Evolutionary conservation across 2,329 filamentous ascomycete genomes (phyloP).

Genomic region (Alternaria tenuissima): DNA sequence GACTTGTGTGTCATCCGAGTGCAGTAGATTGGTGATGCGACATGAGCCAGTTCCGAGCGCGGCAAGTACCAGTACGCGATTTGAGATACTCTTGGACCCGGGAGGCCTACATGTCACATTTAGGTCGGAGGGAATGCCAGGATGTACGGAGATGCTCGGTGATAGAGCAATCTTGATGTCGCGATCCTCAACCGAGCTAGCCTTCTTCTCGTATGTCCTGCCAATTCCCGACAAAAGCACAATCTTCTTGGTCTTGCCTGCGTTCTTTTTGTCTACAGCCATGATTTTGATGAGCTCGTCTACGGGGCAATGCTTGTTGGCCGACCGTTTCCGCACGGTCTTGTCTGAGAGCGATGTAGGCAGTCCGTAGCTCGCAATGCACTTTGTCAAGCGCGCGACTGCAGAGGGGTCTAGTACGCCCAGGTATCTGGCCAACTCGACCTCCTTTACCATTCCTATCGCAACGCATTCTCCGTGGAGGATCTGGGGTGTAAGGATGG

Average conservation of each 20-base stretch:
- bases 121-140: constrained; percentile 72
- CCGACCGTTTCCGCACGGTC: constrained; percentile 80
- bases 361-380: constrained; percentile 90
- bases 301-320: constrained; percentile 86
- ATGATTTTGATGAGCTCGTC: constrained; percentile 89
- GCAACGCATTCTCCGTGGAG: constrained; percentile 95
- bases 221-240: constrained; percentile 92
- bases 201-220: constrained; percentile 83
- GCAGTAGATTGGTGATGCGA: constrained; percentile 88
- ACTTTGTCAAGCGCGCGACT: constrained; percentile 89
- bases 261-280: constrained; percentile 99
- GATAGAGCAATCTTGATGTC: constrained; percentile 86
- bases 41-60: constrained; percentile 87
- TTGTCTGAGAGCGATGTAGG: constrained; percentile 87
- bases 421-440: constrained; percentile 87
- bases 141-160: constrained; percentile 75
- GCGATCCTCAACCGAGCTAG: constrained; percentile 86
- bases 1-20: constrained; percentile 96
- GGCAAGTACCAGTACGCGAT: constrained; percentile 91
- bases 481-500: constrained; percentile 92
- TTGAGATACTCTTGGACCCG: constrained; percentile 97
- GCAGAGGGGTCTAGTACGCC: constrained; percentile 86
- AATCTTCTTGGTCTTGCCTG: constrained; percentile 93
- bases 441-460: constrained; percentile 98
- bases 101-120: constrained; percentile 84